Evolutionary conservation across 495 filamentous ascomycete species (phyloP).

Genomic region (Cercophora scortea): DNA sequence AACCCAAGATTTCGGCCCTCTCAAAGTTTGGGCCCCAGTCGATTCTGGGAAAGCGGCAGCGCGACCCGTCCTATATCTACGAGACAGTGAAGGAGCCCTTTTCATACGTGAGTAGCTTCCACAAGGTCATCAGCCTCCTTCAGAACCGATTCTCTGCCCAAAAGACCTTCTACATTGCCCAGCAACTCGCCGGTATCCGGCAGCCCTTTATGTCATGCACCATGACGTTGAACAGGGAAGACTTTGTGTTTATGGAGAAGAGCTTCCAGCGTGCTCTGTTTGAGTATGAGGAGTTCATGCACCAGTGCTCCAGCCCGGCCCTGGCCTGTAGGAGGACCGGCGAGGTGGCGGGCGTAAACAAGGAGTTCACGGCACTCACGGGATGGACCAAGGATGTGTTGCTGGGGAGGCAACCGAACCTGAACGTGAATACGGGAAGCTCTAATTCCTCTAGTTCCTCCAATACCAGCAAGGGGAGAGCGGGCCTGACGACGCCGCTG

Average conservation of each 20-base stretch:
- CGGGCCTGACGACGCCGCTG: conserved; percentile 37
- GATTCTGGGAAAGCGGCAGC: conserved; percentile 43
- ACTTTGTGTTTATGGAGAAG: conserved; percentile 96
- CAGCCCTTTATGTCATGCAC: conserved; percentile 89
- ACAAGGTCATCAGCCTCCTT: conserved; percentile 76
- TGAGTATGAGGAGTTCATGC: conserved; percentile 88
- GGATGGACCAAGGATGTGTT: conserved; percentile 92
- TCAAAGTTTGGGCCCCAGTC: conserved; percentile 38
- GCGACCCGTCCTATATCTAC: conserved; percentile 80
- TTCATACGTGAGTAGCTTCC: conserved; percentile 81
- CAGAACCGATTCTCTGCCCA: conserved; percentile 64
- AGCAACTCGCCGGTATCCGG: conserved; percentile 79
- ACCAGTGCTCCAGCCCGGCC: conserved; percentile 77
- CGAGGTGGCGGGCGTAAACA: conserved; percentile 84
- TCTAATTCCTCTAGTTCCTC: conserved; percentile 22
- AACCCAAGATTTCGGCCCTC: conserved; percentile 30
- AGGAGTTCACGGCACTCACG: conserved; percentile 89
- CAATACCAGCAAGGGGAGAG: conserved; percentile 21
- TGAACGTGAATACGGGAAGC: conserved; percentile 69
- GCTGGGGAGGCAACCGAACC: conserved; percentile 77
- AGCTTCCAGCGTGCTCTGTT: conserved; percentile 87
- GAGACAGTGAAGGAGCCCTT: conserved; percentile 83
- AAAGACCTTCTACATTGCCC: conserved; percentile 70
- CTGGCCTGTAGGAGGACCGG: conserved; percentile 88
- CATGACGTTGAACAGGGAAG: conserved; percentile 70